phyloP scores from a whole-genome alignment of 2,329 filamentous ascomycete genomes.

The Aureobasidium sp. region DNA sequence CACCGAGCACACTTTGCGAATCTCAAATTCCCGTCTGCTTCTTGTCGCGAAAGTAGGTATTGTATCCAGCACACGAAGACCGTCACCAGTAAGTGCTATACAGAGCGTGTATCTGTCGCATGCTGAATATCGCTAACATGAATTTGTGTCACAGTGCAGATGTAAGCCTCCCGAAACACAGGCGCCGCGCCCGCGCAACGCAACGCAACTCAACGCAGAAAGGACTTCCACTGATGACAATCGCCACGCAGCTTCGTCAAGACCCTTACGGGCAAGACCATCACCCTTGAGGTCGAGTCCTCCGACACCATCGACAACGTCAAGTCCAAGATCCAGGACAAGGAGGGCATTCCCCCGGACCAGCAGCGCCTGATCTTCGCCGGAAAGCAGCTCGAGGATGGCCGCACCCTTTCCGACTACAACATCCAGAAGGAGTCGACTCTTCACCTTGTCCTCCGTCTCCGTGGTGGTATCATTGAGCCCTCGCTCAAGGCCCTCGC shows the following conservation, averaged over 20 bases:
- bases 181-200: slow-evolving; percentile 21
- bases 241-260: slow-evolving; percentile 80
- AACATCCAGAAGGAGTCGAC: slow-evolving; percentile 99
- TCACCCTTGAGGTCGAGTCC: slow-evolving; percentile 99
- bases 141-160: slow-evolving; percentile 62
- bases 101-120: background rate
- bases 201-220: slow-evolving; percentile 22
- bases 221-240: slow-evolving; percentile 25
- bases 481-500: slow-evolving; percentile 97
- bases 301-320: slow-evolving; percentile 99
- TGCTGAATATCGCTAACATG: slow-evolving; percentile 13
- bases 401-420: slow-evolving; percentile 93
- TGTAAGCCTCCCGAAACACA: slow-evolving; percentile 54
- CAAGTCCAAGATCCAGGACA: slow-evolving; percentile 99
- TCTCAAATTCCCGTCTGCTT: slow-evolving; percentile 6
- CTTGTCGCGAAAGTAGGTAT: slow-evolving; percentile 8
- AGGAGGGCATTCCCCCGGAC: slow-evolving; percentile 97
- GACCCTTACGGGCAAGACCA: slow-evolving; percentile 99
- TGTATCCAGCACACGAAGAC: slow-evolving; percentile 15
- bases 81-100: slow-evolving; percentile 13
- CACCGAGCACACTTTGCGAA: background rate
- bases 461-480: slow-evolving; percentile 99
- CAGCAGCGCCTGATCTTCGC: slow-evolving; percentile 99
- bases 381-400: slow-evolving; percentile 98
- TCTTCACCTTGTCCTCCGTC: slow-evolving; percentile 95